phyloP scores from a whole-genome alignment of 352 stramenopile genomes.

The Phytophthora agathidicida region DNA sequence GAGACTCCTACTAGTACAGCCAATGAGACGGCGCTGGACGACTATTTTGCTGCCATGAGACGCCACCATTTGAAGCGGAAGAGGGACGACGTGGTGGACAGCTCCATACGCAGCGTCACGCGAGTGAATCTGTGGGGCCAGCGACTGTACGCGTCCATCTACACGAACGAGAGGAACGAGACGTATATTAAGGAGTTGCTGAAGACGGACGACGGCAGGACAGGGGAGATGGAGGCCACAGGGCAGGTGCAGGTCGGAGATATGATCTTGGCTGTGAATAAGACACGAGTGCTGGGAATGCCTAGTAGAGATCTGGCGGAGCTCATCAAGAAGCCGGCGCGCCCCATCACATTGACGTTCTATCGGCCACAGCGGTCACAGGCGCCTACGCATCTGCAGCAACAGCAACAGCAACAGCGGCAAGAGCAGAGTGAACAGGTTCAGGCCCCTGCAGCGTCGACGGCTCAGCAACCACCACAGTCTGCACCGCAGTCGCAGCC shows the following conservation, averaged over 20 bases:
- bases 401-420: conserved; percentile 1
- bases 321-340: conserved; percentile 47
- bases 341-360: conserved; percentile 59
- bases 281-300: conserved; percentile 37
- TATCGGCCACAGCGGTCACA: conserved; percentile 27
- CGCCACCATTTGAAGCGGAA: conserved; percentile 50
- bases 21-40: not conserved
- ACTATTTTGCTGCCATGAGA: conserved; percentile 41
- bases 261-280: conserved; percentile 59
- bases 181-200: conserved; percentile 67
- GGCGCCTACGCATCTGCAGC: not conserved
- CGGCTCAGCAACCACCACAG: not conserved
- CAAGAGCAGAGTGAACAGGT: not conserved
- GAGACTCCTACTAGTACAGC: not conserved
- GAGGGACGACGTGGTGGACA: conserved; percentile 26
- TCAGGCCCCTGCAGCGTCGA: not conserved
- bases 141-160: conserved; percentile 74
- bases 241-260: conserved; percentile 57
- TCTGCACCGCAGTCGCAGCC: conserved; percentile 2
- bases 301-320: conserved; percentile 50
- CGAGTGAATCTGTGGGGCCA: conserved; percentile 59
- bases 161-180: conserved; percentile 47
- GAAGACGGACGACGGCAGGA: conserved; percentile 45
- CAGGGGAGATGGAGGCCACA: conserved; percentile 67
- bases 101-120: conserved; percentile 2